Conservation (phyloP, 2,329 filamentous ascomycete genomes). For the Penicillium corylophilum region DNA sequence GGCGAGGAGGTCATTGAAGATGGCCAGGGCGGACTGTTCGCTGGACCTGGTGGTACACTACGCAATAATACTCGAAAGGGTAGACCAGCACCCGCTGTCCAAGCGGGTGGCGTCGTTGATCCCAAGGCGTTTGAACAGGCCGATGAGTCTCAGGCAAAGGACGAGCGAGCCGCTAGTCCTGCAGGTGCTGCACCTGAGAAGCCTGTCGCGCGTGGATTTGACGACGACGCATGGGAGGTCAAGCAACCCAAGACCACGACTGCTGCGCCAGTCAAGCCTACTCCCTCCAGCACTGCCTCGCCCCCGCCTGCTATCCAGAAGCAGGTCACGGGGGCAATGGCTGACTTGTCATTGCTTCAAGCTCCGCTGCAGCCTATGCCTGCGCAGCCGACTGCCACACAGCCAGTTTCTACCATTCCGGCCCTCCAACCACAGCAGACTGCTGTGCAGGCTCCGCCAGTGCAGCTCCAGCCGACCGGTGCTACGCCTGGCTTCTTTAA, state of each 20-base stretch:
- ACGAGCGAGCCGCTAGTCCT: slow-evolving; percentile 46
- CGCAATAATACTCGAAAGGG: slow-evolving; percentile 94
- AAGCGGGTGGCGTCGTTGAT: slow-evolving; percentile 83
- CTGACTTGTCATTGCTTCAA: slow-evolving; percentile 65
- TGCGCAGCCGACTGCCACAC: slow-evolving; percentile 47
- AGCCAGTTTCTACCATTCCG: slow-evolving; percentile 37
- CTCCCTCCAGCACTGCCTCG: slow-evolving; percentile 28
- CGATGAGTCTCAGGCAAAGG: slow-evolving; percentile 47
- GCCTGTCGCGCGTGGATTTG: slow-evolving; percentile 65
- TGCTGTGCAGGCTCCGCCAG: slow-evolving; percentile 36
- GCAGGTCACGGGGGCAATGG: slow-evolving; percentile 66
- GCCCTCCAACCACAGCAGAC: slow-evolving; percentile 47
- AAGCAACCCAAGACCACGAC: slow-evolving; percentile 67
- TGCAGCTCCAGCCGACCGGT: slow-evolving; percentile 42
- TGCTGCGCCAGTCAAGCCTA: slow-evolving; percentile 35
- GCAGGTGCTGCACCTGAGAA: slow-evolving; percentile 50
- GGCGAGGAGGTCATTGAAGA: slow-evolving; percentile 57
- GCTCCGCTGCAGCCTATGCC: slow-evolving; percentile 58
- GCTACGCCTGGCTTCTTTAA: slow-evolving; percentile 52
- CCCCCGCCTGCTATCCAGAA: slow-evolving; percentile 34
- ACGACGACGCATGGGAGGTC: slow-evolving; percentile 96
- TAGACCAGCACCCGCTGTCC: slow-evolving; percentile 79
- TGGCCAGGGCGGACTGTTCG: slow-evolving; percentile 74
- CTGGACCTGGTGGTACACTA: slow-evolving; percentile 84
- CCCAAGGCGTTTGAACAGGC: slow-evolving; percentile 76